phyloP scores from a whole-genome alignment of 78 protist species.

The Isochrysis galbana region DNA sequence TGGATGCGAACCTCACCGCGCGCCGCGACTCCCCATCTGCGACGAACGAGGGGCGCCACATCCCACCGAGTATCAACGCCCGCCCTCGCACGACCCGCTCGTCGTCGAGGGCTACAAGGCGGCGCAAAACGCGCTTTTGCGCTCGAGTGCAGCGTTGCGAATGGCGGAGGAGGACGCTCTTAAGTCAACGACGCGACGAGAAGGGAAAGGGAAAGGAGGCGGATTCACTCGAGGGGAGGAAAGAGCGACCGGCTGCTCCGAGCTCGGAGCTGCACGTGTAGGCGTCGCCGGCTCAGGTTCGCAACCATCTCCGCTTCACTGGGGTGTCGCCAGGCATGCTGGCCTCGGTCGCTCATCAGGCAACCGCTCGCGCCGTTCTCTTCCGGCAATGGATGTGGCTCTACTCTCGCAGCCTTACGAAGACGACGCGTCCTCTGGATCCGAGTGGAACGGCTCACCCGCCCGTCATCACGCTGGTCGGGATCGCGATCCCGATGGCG shows the following conservation, averaged over 20 bases:
- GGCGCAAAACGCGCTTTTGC: neutral
- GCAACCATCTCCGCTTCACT: neutral
- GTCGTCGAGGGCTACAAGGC: neutral
- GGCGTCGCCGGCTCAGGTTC: neutral
- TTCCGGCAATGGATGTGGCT: neutral
- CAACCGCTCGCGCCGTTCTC: neutral
- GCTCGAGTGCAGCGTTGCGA: neutral
- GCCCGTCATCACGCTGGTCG: too few relatives aligned
- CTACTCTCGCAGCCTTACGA: neutral
- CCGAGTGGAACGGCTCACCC: neutral
- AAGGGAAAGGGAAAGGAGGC: too few relatives aligned
- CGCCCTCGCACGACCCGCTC: neutral
- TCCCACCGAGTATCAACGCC: neutral
- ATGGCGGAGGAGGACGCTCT: neutral
- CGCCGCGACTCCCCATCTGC: neutral
- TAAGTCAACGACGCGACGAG: neutral
- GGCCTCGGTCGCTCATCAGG: too few relatives aligned
- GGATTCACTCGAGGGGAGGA: too few relatives aligned
- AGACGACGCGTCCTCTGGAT: neutral
- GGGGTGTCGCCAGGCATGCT: too few relatives aligned
- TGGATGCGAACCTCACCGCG: neutral
- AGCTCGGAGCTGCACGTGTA: neutral
- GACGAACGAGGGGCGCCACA: neutral
- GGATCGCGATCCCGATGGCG: neutral
- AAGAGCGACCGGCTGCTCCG: too few relatives aligned